Percentiles rank a stretch among this genome's conserved stretches.
These are phyloP conservation scores for Beauveria varroae DNA, from an alignment of 2,329 filamentous ascomycete species.

Conservation along the genomic window DNA sequence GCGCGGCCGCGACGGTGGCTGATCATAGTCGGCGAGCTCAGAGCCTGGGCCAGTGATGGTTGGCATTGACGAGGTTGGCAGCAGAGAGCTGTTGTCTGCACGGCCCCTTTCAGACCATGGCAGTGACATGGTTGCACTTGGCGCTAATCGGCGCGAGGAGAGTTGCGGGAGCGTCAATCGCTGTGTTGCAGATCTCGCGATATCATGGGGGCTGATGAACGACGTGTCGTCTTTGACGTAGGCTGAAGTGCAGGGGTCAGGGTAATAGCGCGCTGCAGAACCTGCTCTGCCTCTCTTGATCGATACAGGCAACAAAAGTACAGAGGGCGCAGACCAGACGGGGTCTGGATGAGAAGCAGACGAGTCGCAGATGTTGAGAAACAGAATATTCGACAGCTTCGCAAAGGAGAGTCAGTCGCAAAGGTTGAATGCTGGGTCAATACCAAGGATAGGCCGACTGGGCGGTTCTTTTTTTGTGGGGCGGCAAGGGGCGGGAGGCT, in stretches of 20 bases:
- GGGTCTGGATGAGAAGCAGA: background rate
- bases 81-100: constrained; percentile 23
- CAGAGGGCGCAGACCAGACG: background rate
- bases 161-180: constrained; percentile 8
- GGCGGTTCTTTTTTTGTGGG: constrained; percentile 2
- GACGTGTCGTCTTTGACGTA: constrained; percentile 5
- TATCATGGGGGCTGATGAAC: constrained; percentile 10
- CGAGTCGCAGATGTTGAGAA: background rate
- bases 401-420: constrained; percentile 4
- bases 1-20: constrained; percentile 21
- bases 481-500: background rate
- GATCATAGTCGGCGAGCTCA: constrained; percentile 20
- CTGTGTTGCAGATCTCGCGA: background rate
- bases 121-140: constrained; percentile 27
- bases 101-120: constrained; percentile 29
- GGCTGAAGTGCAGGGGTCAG: background rate
- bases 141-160: background rate
- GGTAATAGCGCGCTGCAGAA: background rate
- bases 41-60: constrained; percentile 23
- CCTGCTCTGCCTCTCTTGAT: background rate
- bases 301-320: background rate
- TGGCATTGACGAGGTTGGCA: constrained; percentile 28
- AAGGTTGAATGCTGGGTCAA: background rate
- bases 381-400: background rate
- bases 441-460: background rate